These are phyloP conservation scores for Coniferiporia weirii DNA, from an alignment of 1,284 basidiomycete genomes.

Conservation along the genomic window DNA sequence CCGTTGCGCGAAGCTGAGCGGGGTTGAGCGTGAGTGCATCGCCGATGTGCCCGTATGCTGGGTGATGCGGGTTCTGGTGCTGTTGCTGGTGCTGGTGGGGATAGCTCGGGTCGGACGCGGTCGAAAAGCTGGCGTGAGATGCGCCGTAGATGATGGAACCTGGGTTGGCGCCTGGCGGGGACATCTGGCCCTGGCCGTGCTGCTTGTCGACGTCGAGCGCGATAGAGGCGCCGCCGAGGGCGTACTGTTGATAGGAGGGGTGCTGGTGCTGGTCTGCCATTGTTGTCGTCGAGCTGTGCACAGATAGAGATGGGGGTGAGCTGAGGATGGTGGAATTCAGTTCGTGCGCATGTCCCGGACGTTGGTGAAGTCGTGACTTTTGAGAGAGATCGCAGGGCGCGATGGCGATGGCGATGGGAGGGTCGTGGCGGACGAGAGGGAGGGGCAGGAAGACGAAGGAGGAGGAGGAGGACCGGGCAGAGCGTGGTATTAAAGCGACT, in stretches of 20 bases:
- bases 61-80: neutral
- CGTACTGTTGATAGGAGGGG: constrained; percentile 3
- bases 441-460: constrained; percentile 2
- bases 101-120: neutral
- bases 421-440: neutral
- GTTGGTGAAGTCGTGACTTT: constrained; percentile 1
- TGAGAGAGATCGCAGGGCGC: neutral
- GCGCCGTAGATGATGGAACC: neutral
- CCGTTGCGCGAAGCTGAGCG: constrained; percentile 7
- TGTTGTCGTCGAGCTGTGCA: neutral
- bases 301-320: neutral
- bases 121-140: neutral
- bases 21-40: constrained; percentile 8
- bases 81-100: too few species aligned
- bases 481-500: constrained; percentile 3
- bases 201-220: constrained; percentile 9
- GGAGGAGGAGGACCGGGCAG: constrained; percentile 2
- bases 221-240: constrained; percentile 1
- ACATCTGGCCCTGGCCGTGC: constrained; percentile 4
- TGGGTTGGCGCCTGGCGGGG: constrained; percentile 1
- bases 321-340: constrained; percentile 3
- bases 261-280: constrained; percentile 11
- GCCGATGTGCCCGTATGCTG: neutral
- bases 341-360: constrained; percentile 3
- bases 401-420: neutral